Evolutionary conservation across 2,329 filamentous ascomycete species (phyloP), one percentile per base, ranked within the genome.

Genomic region (Aspergillus intermedius): DNA sequence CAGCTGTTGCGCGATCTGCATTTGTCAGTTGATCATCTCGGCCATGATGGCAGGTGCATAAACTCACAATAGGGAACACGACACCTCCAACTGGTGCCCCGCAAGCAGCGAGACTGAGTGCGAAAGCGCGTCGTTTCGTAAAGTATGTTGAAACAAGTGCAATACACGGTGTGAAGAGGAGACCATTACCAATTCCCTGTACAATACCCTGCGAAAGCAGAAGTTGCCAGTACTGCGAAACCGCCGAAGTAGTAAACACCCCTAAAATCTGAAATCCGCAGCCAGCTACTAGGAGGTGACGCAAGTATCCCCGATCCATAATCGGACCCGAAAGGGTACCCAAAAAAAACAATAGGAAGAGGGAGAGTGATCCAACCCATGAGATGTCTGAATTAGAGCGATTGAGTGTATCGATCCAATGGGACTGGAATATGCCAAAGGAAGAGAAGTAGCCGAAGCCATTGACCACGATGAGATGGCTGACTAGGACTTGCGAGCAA

Each of bases 331-430:
- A 69, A 40, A 74, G 68, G 4, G 65, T 69, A 2, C 71, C 69
- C 6, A 74, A 57, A 49, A 73, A 68, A 53, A 72, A 72, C 9
- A 74, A 57, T n/a, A 74, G 59, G 53, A 74, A 75, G 32, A 74
- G 61, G 53, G 75, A 71, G 12, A 73, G 55, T n/a, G 62, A 62
- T n/a, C 73, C 72, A n/a, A 76, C 64, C 74, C 72, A 76, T 17
- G 72, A 72, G 23, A 75, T 68, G 23, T 64, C 59, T 1, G 67
- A 69, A 1, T 68, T 61, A 1, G 65, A 52, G 2, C 58, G 55
- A 1, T 57, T 32, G 6, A 74, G 59, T 0, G 57, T 46, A 4
- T 58, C 58, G 3, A 64, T 60, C 50, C 76, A 75, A 57, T 74
- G 73, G 12, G 63, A 59, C 59, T 76, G 72, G 51, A 74, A 76